Percentiles rank a stretch among this genome's conserved stretches.
Conservation (phyloP, 257 asterid species). For the Jaltomata sinuosa region DNA sequence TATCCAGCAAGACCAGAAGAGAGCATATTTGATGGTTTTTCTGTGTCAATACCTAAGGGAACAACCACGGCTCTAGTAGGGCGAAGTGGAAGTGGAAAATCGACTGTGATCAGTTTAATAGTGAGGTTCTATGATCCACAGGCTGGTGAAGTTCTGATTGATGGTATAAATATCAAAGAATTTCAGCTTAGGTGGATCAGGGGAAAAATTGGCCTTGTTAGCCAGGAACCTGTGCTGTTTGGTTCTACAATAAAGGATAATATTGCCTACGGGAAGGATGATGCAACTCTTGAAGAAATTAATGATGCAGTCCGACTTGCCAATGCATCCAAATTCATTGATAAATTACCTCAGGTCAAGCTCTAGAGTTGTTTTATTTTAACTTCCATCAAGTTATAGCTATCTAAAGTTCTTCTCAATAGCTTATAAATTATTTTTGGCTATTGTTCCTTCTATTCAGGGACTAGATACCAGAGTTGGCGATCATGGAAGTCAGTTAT, state of each 20-base stretch:
- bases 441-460: constrained; percentile 17
- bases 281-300: constrained; percentile 57
- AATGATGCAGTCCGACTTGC: constrained; percentile 53
- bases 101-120: constrained; percentile 29
- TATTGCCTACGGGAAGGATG: constrained; percentile 60
- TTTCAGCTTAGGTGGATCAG: constrained; percentile 43
- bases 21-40: constrained; percentile 53
- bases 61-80: constrained; percentile 58
- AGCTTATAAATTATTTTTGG: constrained; percentile 27
- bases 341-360: constrained; percentile 59
- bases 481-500: constrained; percentile 38
- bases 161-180: constrained; percentile 36
- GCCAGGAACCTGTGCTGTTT: constrained; percentile 43
- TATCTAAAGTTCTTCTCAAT: background rate
- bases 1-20: constrained; percentile 78
- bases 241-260: constrained; percentile 41
- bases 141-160: constrained; percentile 36
- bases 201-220: constrained; percentile 43
- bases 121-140: constrained; percentile 62
- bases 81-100: constrained; percentile 55
- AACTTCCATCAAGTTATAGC: no score
- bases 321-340: constrained; percentile 68
- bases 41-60: constrained; percentile 46
- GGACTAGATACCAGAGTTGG: constrained; percentile 62
- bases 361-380: no score